These are phyloP conservation scores for Atkinsonella texensis DNA, from an alignment of 2,329 filamentous ascomycete species.

Conservation along the genomic window DNA sequence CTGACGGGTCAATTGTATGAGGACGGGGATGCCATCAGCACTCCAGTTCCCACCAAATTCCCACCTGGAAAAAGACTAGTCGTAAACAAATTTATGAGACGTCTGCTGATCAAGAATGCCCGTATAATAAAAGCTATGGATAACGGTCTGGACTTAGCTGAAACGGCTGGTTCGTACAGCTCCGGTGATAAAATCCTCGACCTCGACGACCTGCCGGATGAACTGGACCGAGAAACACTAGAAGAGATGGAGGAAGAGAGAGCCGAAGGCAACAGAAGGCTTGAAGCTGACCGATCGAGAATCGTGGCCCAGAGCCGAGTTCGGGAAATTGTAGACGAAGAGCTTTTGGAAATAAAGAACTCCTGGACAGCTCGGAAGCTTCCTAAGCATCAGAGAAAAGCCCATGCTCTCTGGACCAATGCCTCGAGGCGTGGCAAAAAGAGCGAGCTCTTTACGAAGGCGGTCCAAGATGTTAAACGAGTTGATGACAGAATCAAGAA, in stretches of 20 bases:
- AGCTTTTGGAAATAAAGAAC: constrained; percentile 35
- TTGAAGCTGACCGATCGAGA: constrained; percentile 19
- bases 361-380: constrained; percentile 49
- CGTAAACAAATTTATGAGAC: constrained; percentile 28
- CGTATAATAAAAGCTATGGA: constrained; percentile 3
- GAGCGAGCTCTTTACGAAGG: constrained; percentile 27
- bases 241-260: constrained; percentile 43
- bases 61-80: constrained; percentile 33
- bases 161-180: constrained; percentile 8
- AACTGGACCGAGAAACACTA: constrained; percentile 42
- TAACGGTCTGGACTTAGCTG: neutral
- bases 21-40: constrained; percentile 15
- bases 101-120: constrained; percentile 23
- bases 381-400: constrained; percentile 41
- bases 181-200: constrained; percentile 32
- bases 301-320: constrained; percentile 28
- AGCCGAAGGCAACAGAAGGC: constrained; percentile 6
- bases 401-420: constrained; percentile 48
- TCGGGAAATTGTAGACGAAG: constrained; percentile 38
- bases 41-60: constrained; percentile 14
- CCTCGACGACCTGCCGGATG: constrained; percentile 18
- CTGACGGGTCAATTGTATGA: constrained; percentile 15
- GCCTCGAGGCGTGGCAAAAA: constrained; percentile 32
- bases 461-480: constrained; percentile 28
- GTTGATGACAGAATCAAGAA: constrained; percentile 43